A percentile compares a stretch with the other conserved stretches of the same genome.
These are phyloP conservation scores for Aspergillus sclerotiicarbonarius DNA, from an alignment of 495 filamentous ascomycete species.

Conservation along the genomic window DNA sequence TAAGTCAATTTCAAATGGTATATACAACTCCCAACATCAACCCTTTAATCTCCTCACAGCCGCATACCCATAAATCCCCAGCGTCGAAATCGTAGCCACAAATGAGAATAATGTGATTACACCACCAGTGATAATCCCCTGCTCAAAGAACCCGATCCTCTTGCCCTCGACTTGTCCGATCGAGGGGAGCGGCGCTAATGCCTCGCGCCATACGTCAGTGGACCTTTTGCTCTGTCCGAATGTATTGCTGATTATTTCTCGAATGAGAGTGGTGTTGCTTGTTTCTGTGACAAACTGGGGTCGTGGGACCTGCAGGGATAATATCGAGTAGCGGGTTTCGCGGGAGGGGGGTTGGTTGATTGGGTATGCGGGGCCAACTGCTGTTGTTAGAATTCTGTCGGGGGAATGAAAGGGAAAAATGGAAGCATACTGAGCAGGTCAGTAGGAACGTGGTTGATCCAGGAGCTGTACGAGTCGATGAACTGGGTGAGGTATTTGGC, in stretches of 20 bases:
- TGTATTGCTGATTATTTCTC: constrained; percentile 18
- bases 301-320: constrained; percentile 38
- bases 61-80: constrained; percentile 31
- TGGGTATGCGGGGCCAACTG: constrained; percentile 43
- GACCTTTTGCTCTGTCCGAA: constrained; percentile 13
- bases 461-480: constrained; percentile 44
- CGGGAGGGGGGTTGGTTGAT: constrained; percentile 22
- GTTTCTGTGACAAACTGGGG: constrained; percentile 35
- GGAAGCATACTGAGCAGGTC: constrained; percentile 36
- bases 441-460: constrained; percentile 50
- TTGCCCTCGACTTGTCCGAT: constrained; percentile 36
- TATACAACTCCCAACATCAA: not conserved
- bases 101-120: constrained; percentile 27
- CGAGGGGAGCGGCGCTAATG: constrained; percentile 33
- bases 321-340: constrained; percentile 36
- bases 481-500: constrained; percentile 55
- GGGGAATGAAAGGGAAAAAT: not conserved
- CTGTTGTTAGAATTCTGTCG: not conserved
- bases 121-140: constrained; percentile 46
- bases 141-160: constrained; percentile 52
- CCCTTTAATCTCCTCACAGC: constrained; percentile 17
- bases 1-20: no score
- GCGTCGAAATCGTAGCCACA: constrained; percentile 22
- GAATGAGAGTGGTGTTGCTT: constrained; percentile 9
- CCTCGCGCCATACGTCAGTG: constrained; percentile 25